phyloP scores from a whole-genome alignment of 306 rosid genomes.

The Clitoria ternatea region DNA sequence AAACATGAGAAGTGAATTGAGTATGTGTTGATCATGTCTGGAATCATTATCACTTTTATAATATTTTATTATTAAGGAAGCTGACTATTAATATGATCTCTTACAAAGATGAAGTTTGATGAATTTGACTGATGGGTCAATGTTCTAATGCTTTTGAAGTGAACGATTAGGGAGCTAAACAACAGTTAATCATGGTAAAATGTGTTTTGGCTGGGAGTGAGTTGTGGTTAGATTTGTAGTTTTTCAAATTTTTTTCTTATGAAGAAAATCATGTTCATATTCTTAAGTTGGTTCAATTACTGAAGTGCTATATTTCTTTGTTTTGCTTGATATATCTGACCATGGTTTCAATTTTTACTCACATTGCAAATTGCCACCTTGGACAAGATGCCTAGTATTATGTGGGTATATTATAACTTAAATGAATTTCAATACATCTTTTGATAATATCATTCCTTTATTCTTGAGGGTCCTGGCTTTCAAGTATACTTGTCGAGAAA shows the following conservation, averaged over 20 bases:
- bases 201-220: neutral
- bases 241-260: neutral
- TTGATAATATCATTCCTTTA: constrained; percentile 25
- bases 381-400: constrained; percentile 12
- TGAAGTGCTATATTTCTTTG: neutral
- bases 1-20: constrained; percentile 5
- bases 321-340: neutral
- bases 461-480: constrained; percentile 19
- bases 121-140: constrained; percentile 15
- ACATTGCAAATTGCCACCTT: constrained; percentile 7
- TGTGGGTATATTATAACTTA: neutral
- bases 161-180: constrained; percentile 8
- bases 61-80: neutral
- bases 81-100: constrained; percentile 4
- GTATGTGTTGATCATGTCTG: constrained; percentile 1
- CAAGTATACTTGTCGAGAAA: constrained; percentile 6
- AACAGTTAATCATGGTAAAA: neutral
- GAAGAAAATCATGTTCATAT: neutral
- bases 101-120: neutral
- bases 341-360: neutral
- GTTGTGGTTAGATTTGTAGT: constrained; percentile 1
- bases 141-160: neutral
- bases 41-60: constrained; percentile 22
- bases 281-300: neutral
- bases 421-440: constrained; percentile 25